A percentile compares a stretch with the other conserved stretches of the same genome.
Evolutionary conservation across 2,329 filamentous ascomycete species (phyloP).

Genomic region (Coniella lustricola): DNA sequence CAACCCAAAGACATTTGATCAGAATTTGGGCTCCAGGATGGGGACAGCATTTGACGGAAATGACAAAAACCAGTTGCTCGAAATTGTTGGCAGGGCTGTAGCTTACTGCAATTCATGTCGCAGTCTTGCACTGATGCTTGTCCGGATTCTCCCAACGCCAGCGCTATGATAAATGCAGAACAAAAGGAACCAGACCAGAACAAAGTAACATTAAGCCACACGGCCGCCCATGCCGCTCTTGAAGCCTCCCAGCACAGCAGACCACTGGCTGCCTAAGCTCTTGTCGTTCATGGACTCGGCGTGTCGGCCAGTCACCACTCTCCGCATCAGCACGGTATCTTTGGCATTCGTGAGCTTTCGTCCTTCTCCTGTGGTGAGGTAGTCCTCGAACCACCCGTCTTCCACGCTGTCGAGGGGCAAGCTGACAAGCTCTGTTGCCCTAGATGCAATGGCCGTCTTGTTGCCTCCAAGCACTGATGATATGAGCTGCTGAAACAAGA

Average conservation of each 20-base stretch:
- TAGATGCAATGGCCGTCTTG: conserved; percentile 38
- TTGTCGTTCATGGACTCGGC: conserved; percentile 39
- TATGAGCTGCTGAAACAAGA: conserved; percentile 62
- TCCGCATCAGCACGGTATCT: conserved; percentile 69
- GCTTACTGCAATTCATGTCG: no score
- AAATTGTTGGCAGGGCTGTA: no score
- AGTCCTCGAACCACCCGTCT: conserved; percentile 67
- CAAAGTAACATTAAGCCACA: conserved; percentile 1
- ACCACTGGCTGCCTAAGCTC: conserved; percentile 39
- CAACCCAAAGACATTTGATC: no score
- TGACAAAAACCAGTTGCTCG: no score
- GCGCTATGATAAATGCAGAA: conserved; percentile 5
- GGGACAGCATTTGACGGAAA: no score
- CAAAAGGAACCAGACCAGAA: background rate
- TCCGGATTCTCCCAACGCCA: conserved; percentile 4
- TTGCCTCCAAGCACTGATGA: conserved; percentile 44
- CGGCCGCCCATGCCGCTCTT: conserved; percentile 35
- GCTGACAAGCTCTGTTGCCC: conserved; percentile 63
- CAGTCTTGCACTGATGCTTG: no score
- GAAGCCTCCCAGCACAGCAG: conserved; percentile 43
- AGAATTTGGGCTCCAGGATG: no score
- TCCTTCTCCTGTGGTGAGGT: conserved; percentile 57
- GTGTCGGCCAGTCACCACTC: conserved; percentile 59
- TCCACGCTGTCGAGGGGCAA: conserved; percentile 65
- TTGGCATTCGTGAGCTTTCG: conserved; percentile 57